Evolutionary conservation across 2,329 filamentous ascomycete genomes (phyloP).

Genomic region (Microcyclosporella mali): DNA sequence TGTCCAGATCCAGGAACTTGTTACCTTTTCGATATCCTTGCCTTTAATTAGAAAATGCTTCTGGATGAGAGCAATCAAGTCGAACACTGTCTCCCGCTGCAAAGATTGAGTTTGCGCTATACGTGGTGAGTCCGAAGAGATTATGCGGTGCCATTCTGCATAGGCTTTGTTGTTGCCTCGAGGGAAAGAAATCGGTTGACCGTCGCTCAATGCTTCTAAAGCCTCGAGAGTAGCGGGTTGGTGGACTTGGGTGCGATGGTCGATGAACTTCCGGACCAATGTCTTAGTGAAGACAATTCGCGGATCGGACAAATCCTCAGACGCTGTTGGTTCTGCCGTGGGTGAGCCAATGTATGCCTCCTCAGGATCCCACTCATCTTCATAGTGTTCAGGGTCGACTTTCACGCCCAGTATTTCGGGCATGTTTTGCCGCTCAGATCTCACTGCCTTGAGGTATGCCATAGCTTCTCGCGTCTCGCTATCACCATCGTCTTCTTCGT

Average conservation of each 20-base stretch:
- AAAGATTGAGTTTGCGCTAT: conserved; percentile 48
- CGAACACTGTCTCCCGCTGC: conserved; percentile 59
- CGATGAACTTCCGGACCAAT: conserved; percentile 58
- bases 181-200: conserved; percentile 49
- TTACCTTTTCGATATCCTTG: conserved; percentile 55
- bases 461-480: conserved; percentile 28
- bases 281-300: conserved; percentile 62
- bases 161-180: conserved; percentile 48
- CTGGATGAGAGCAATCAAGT: conserved; percentile 56
- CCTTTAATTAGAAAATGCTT: conserved; percentile 56
- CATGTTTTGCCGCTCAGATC: conserved; percentile 24
- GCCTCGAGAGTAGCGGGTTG: conserved; percentile 48
- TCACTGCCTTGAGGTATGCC: conserved; percentile 29
- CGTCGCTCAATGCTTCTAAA: conserved; percentile 48
- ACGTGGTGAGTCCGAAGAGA: conserved; percentile 40
- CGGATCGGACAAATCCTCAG: conserved; percentile 36
- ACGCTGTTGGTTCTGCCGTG: conserved; percentile 30
- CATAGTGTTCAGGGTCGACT: conserved; percentile 22
- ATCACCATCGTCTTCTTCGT: conserved; percentile 19
- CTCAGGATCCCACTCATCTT: conserved; percentile 29
- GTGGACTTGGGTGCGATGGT: conserved; percentile 59
- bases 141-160: conserved; percentile 49
- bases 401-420: conserved; percentile 21
- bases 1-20: conserved; percentile 81
- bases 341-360: conserved; percentile 59